These are phyloP conservation scores for Hypoxylon sp. DNA, from an alignment of 2,329 filamentous ascomycete genomes.

Conservation along the genomic window DNA sequence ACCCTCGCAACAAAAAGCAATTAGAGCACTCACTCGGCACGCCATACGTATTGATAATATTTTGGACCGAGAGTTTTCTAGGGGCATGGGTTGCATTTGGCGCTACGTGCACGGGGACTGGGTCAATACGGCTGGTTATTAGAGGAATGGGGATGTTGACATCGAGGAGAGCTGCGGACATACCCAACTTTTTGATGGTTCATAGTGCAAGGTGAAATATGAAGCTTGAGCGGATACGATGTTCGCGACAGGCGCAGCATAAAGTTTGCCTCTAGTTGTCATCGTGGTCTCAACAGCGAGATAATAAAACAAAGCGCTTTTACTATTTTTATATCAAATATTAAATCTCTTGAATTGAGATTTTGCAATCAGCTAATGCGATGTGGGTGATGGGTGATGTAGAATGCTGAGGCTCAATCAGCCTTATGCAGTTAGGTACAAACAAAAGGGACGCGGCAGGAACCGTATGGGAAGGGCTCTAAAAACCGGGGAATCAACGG, in stretches of 20 bases:
- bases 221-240: conserved; percentile 16
- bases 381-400: not conserved
- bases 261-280: not conserved
- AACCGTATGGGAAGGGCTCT: conserved; percentile 13
- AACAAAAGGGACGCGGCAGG: not conserved
- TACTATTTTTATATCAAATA: not conserved
- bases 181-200: conserved; percentile 33
- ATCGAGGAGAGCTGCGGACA: conserved; percentile 27
- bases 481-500: conserved; percentile 36
- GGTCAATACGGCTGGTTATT: conserved; percentile 29
- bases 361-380: not conserved
- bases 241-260: not conserved
- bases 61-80: conserved; percentile 34
- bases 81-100: conserved; percentile 38
- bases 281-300: conserved; percentile 4
- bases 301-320: conserved; percentile 19
- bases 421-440: conserved; percentile 19
- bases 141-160: conserved; percentile 26
- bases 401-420: conserved; percentile 38
- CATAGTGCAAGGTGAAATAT: conserved; percentile 20
- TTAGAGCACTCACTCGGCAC: conserved; percentile 14
- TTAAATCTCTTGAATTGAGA: not conserved
- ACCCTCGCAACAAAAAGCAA: conserved; percentile 13
- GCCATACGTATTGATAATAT: conserved; percentile 26
- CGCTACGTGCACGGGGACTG: conserved; percentile 29